phyloP scores from a whole-genome alignment of 2,329 filamentous ascomycete genomes.

The Colletotrichum cordylinicola region DNA sequence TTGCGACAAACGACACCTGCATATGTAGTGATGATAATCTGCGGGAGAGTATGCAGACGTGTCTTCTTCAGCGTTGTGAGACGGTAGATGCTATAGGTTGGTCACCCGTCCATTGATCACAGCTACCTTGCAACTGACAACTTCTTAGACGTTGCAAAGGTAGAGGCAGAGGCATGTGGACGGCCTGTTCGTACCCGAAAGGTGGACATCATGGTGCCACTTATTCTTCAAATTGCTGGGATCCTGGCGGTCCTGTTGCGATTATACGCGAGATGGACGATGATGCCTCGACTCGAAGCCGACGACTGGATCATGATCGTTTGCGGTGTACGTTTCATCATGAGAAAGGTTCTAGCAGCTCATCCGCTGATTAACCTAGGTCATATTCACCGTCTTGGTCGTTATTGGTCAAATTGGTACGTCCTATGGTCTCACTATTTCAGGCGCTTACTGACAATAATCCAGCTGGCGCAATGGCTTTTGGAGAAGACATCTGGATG shows the following conservation, averaged over 20 bases:
- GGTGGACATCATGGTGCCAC: slow-evolving; percentile 33
- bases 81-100: slow-evolving; percentile 31
- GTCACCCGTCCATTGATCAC: not conserved
- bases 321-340: slow-evolving; percentile 31
- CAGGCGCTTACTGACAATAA: not conserved
- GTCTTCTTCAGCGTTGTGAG: slow-evolving; percentile 28
- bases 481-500: slow-evolving; percentile 45
- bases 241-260: slow-evolving; percentile 38
- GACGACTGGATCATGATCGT: slow-evolving; percentile 46
- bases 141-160: slow-evolving; percentile 31
- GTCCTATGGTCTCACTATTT: not conserved
- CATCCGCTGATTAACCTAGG: slow-evolving; percentile 12
- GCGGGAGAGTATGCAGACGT: slow-evolving; percentile 23
- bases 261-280: slow-evolving; percentile 40
- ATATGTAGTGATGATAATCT: slow-evolving; percentile 30
- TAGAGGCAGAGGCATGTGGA: slow-evolving; percentile 37
- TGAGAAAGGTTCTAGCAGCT: fast-evolving
- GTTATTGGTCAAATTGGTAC: slow-evolving; percentile 35
- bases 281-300: slow-evolving; percentile 32
- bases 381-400: slow-evolving; percentile 35
- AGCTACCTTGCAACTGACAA: slow-evolving; percentile 15
- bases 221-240: slow-evolving; percentile 40
- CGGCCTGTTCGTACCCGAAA: slow-evolving; percentile 33
- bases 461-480: slow-evolving; percentile 29
- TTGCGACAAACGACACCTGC: slow-evolving; percentile 29